Conservation (phyloP, 2,329 filamentous ascomycete species). For the Coniochaeta prunicola region DNA sequence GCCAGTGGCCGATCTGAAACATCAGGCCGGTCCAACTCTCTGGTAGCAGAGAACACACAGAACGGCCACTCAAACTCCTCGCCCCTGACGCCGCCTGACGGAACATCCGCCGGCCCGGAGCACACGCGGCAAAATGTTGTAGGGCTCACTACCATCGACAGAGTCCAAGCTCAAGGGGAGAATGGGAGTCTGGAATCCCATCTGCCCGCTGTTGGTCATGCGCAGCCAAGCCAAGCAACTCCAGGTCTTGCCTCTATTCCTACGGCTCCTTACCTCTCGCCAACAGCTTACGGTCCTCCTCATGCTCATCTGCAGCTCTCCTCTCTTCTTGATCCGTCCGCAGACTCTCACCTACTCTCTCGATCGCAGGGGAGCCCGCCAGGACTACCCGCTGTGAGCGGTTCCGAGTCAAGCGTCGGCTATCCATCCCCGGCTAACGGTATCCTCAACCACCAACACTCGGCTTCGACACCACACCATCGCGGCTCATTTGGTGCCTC, state of each 20-base stretch:
- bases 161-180: background rate
- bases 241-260: background rate
- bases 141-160: background rate
- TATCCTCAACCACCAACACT: background rate
- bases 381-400: background rate
- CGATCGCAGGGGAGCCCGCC: background rate
- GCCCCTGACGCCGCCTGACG: background rate
- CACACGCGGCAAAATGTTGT: background rate
- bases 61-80: background rate
- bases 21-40: background rate
- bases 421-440: constrained; percentile 1
- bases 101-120: background rate
- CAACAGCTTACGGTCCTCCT: background rate
- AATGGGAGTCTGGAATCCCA: background rate
- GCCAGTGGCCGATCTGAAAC: background rate
- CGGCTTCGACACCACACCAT: background rate
- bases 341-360: background rate
- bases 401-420: background rate
- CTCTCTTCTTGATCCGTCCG: background rate
- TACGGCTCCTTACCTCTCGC: background rate
- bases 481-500: background rate
- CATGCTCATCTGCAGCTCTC: background rate
- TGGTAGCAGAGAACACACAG: background rate
- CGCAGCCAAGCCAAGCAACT: background rate
- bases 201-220: background rate